These are phyloP conservation scores for Apophysomyces ossiformis DNA, from an alignment of 371 early-diverging fungal species.

Conservation along the genomic window DNA sequence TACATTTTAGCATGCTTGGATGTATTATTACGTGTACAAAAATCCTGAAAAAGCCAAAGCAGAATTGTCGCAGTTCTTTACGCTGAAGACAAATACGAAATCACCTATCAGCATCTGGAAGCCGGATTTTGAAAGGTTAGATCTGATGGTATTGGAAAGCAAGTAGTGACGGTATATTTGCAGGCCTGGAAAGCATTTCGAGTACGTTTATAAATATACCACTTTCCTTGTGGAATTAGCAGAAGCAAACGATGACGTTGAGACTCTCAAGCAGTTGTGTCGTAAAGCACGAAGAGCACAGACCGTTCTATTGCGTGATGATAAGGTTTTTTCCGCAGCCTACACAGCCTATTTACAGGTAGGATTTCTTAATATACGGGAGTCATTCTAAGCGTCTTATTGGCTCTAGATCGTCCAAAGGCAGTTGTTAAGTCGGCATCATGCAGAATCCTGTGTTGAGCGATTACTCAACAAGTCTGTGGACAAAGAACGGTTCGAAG, in stretches of 20 bases:
- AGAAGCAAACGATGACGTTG: conserved; percentile 58
- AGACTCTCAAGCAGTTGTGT: conserved; percentile 59
- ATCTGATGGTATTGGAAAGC: conserved; percentile 8
- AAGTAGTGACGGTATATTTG: background rate
- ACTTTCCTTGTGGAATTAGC: conserved; percentile 61
- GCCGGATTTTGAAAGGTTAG: conserved; percentile 73
- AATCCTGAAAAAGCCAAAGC: conserved; percentile 63
- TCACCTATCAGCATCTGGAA: conserved; percentile 70
- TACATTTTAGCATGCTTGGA: conserved; percentile 62
- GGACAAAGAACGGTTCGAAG: background rate
- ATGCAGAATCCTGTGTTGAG: background rate
- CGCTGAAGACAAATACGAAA: conserved; percentile 56
- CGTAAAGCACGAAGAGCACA: conserved; percentile 61
- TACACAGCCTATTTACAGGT: conserved; percentile 51
- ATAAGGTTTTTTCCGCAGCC: conserved; percentile 52
- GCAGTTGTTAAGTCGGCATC: background rate
- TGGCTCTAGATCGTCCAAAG: background rate
- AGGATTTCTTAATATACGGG: background rate
- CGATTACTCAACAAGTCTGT: background rate
- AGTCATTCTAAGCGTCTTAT: background rate
- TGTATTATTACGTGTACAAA: conserved; percentile 56
- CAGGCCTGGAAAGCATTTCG: conserved; percentile 72
- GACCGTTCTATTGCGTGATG: conserved; percentile 53
- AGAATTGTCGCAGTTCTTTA: conserved; percentile 61
- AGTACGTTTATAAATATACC: conserved; percentile 68